phyloP scores from a whole-genome alignment of 495 filamentous ascomycete genomes.

The Xylaria venustula region DNA sequence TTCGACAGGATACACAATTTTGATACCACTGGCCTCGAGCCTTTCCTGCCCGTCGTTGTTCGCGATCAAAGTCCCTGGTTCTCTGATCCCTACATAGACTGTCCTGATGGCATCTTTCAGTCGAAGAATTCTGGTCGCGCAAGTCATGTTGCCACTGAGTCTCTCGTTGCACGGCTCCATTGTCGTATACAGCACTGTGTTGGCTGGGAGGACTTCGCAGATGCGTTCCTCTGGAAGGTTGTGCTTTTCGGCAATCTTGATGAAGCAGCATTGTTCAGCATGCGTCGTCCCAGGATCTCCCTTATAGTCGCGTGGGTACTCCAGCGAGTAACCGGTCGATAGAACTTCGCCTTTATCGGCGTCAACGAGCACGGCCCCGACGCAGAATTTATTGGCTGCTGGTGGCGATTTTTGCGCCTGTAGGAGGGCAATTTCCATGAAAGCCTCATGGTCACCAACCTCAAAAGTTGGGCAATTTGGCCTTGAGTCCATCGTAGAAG shows the following conservation, averaged over 20 bases:
- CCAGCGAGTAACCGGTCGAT: slow-evolving; percentile 75
- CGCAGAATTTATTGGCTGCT: slow-evolving; percentile 76
- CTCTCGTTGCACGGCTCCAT: slow-evolving; percentile 82
- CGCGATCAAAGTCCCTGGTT: slow-evolving; percentile 74
- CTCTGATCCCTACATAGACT: slow-evolving; percentile 75
- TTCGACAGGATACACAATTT: slow-evolving; percentile 55
- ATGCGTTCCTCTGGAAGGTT: slow-evolving; percentile 39
- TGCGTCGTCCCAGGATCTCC: slow-evolving; percentile 42
- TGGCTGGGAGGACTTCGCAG: slow-evolving; percentile 35
- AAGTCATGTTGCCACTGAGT: slow-evolving; percentile 67
- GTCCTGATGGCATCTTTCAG: slow-evolving; percentile 56
- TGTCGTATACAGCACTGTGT: slow-evolving; percentile 70
- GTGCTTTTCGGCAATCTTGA: slow-evolving; percentile 43
- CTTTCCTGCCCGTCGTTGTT: slow-evolving; percentile 64
- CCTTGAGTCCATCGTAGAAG: too few species aligned
- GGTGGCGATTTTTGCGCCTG: slow-evolving; percentile 68
- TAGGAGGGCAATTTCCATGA: slow-evolving; percentile 64
- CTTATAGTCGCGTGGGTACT: slow-evolving; percentile 39
- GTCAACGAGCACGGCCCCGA: slow-evolving; percentile 72
- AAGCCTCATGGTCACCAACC: slow-evolving; percentile 48
- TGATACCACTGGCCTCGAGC: slow-evolving; percentile 63
- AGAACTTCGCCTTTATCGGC: slow-evolving; percentile 56
- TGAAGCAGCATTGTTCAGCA: slow-evolving; percentile 49
- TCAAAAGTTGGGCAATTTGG: slow-evolving; percentile 6
- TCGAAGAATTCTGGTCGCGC: slow-evolving; percentile 66